Percentiles rank a stretch among this genome's conserved stretches.
Evolutionary conservation across 2,329 filamentous ascomycete genomes (phyloP).

Genomic region (Pyrenochaeta sp.): DNA sequence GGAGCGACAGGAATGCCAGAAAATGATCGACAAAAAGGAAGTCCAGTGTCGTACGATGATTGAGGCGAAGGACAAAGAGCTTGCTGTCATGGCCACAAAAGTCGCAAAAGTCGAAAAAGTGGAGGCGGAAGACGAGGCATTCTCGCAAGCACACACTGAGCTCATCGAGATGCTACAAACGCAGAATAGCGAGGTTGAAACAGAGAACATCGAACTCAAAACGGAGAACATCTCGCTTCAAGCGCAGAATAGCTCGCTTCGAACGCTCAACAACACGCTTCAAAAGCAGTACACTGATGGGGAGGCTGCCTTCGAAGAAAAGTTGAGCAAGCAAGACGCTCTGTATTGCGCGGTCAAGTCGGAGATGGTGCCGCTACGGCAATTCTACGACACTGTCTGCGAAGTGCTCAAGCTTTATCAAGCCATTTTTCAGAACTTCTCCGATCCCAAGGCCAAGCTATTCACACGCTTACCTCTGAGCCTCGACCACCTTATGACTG

Average conservation of each 20-base stretch:
- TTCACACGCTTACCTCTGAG: conserved; percentile 7
- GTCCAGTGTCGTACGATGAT: too few relatives aligned
- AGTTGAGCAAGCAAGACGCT: conserved; percentile 10
- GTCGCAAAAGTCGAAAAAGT: conserved; percentile 4
- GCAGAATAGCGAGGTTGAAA: conserved; percentile 3
- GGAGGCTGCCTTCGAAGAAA: too few relatives aligned
- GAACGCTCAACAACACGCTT: too few relatives aligned
- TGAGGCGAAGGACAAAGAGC: conserved; percentile 4
- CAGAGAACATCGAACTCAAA: conserved; percentile 2
- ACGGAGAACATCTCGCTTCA: not conserved
- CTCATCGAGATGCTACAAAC: conserved; percentile 16
- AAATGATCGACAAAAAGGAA: conserved; percentile 6
- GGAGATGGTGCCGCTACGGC: conserved; percentile 17
- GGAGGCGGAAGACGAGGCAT: conserved; percentile 16
- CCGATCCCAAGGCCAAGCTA: too few relatives aligned
- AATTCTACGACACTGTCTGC: conserved; percentile 12
- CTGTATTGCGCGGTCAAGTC: conserved; percentile 14
- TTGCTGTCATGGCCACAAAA: conserved; percentile 2
- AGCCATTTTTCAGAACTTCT: too few relatives aligned
- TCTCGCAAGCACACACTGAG: conserved; percentile 8
- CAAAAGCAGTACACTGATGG: too few relatives aligned
- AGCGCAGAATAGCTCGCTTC: too few relatives aligned
- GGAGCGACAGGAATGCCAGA: conserved; percentile 7
- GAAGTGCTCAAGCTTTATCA: conserved; percentile 6
- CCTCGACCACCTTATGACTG: conserved; percentile 8